phyloP scores from a whole-genome alignment of 345 rosid genomes.

The Corymbia maculata region DNA sequence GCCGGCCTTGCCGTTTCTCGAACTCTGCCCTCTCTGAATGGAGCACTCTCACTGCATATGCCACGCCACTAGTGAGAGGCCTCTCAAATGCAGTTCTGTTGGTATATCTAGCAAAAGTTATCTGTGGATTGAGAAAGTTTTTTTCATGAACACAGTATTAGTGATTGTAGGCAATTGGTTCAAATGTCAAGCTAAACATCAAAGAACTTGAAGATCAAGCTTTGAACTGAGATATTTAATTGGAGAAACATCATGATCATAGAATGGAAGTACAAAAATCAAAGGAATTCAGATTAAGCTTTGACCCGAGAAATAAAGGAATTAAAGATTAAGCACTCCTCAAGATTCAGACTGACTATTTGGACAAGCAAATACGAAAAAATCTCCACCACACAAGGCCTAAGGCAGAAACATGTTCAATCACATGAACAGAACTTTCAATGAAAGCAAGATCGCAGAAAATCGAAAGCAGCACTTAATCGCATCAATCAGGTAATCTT shows the following conservation, averaged over 20 bases:
- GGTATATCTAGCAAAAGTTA: slow-evolving; percentile 84
- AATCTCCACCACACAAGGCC: not conserved
- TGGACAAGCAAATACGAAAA: not conserved
- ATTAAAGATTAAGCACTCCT: not conserved
- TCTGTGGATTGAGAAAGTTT: slow-evolving; percentile 16
- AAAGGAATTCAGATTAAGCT: not conserved
- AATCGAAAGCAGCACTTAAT: not conserved
- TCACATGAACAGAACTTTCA: not conserved
- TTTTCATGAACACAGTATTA: not conserved
- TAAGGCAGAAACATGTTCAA: not conserved
- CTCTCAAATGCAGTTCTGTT: slow-evolving; percentile 95
- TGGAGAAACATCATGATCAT: not conserved
- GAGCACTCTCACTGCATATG: slow-evolving; percentile 90
- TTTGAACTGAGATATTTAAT: not conserved
- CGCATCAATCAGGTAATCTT: not conserved
- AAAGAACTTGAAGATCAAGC: not conserved
- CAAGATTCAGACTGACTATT: not conserved
- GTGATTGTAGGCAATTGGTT: not conserved
- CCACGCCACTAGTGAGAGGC: slow-evolving; percentile 98
- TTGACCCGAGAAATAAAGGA: not conserved
- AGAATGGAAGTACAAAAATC: not conserved
- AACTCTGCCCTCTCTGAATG: slow-evolving; percentile 87
- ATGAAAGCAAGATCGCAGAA: not conserved
- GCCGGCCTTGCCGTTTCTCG: slow-evolving; percentile 94
- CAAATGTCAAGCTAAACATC: not conserved